A percentile compares a stretch with the other conserved stretches of the same genome.
phyloP scores from a whole-genome alignment of 257 asterid genomes.

The Eustoma russellianum region DNA sequence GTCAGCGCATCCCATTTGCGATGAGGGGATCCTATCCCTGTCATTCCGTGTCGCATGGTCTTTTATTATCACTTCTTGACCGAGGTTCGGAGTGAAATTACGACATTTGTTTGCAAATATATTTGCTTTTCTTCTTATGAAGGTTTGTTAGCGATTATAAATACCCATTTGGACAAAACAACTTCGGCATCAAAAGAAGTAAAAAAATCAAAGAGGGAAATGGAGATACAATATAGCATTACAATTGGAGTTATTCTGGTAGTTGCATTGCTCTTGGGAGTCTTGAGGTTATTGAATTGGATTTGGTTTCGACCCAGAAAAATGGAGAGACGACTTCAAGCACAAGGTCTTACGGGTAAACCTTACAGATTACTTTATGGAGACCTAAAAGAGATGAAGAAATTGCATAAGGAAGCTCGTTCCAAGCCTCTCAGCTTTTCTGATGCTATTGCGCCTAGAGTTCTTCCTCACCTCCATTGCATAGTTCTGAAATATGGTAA shows the following conservation, averaged over 20 bases:
- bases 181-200: no score
- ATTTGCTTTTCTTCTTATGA: no score
- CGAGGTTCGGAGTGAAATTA: no score
- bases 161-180: no score
- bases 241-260: not conserved
- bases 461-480: slow-evolving; percentile 38
- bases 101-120: no score
- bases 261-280: not conserved
- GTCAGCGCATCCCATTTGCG: no score
- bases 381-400: slow-evolving; percentile 31
- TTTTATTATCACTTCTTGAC: no score
- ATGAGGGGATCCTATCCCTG: no score
- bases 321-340: slow-evolving; percentile 28
- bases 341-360: slow-evolving; percentile 37
- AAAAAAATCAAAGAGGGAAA: not conserved
- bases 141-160: no score
- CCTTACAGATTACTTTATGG: slow-evolving; percentile 35
- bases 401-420: slow-evolving; percentile 34
- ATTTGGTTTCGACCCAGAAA: slow-evolving; percentile 40
- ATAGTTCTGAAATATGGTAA: slow-evolving; percentile 34
- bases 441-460: slow-evolving; percentile 32
- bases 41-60: no score
- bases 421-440: slow-evolving; percentile 42
- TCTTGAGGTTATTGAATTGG: slow-evolving; percentile 1
- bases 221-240: not conserved